These are phyloP conservation scores for Eucalyptus sp. DNA, from an alignment of 345 rosid genomes.

Conservation along the genomic window DNA sequence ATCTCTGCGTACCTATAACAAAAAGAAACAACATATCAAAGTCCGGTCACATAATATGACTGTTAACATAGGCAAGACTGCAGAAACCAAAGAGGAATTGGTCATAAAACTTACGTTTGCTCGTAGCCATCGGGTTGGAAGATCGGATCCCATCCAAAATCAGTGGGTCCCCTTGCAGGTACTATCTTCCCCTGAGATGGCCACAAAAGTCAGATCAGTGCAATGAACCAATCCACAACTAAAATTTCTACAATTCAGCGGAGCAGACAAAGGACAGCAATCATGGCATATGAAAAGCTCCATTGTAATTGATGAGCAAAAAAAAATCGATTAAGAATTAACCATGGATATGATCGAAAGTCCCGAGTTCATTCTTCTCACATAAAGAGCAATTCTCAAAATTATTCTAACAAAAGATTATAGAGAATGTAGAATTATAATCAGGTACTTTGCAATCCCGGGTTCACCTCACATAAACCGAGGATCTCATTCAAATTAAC, in stretches of 20 bases:
- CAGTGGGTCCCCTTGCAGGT: constrained; percentile 72
- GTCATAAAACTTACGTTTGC: constrained; percentile 36
- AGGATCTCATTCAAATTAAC: neutral
- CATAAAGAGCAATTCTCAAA: neutral
- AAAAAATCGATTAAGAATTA: neutral
- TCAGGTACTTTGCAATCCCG: neutral
- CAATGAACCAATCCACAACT: neutral
- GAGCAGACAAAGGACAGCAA: neutral
- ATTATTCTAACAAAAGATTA: neutral
- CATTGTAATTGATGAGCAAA: neutral
- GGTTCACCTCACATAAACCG: neutral
- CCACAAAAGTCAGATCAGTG: constrained; percentile 3
- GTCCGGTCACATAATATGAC: neutral
- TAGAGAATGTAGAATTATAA: neutral
- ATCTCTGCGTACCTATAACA: constrained; percentile 68
- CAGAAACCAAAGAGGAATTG: neutral
- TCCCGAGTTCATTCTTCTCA: neutral
- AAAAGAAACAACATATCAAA: neutral
- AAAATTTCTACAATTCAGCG: neutral
- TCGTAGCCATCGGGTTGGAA: constrained; percentile 88
- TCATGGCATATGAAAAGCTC: neutral
- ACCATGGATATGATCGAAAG: neutral
- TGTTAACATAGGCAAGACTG: neutral
- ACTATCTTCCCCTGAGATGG: constrained; percentile 74
- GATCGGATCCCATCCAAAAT: constrained; percentile 98